Conservation (phyloP, 805 yeast species). For the Wickerhamiella allomyrinae region DNA sequence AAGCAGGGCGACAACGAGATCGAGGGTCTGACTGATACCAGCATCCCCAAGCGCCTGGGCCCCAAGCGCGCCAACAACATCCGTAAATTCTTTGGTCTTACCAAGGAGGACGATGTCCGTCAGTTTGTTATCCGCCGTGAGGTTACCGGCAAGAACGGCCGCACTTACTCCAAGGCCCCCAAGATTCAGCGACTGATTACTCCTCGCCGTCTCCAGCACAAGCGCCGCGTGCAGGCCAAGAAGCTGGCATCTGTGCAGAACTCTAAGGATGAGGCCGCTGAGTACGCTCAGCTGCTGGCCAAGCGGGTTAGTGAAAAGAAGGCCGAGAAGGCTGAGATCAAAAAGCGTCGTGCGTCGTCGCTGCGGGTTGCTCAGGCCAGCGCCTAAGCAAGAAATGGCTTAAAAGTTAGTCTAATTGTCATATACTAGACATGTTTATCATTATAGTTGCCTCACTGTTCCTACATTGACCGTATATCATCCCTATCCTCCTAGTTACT, state of each 20-base stretch:
- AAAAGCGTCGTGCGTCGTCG: conserved; percentile 99
- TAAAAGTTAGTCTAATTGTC: conserved; percentile 1
- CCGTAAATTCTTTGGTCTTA: conserved; percentile 97
- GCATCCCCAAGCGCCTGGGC: conserved; percentile 98
- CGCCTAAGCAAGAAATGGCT: conserved; percentile 1
- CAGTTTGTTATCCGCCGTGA: conserved; percentile 96
- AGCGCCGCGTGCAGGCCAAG: conserved; percentile 88
- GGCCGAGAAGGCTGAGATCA: conserved; percentile 96
- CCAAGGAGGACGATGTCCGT: conserved; percentile 87
- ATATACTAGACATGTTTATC: conserved; percentile 3
- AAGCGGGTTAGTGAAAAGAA: conserved; percentile 96
- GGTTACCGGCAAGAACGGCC: conserved; percentile 85
- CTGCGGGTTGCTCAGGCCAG: conserved; percentile 33
- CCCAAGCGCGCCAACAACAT: conserved; percentile 99
- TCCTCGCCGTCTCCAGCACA: conserved; percentile 98
- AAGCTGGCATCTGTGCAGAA: conserved; percentile 95
- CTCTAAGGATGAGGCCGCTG: conserved; percentile 99
- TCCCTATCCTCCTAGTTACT: too few species aligned
- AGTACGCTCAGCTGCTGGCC: conserved; percentile 97
- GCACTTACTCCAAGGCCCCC: conserved; percentile 99
- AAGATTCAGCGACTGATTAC: conserved; percentile 99
- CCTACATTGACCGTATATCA: too few species aligned
- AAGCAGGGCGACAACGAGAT: conserved; percentile 96
- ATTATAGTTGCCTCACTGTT: background rate
- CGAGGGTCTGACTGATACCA: conserved; percentile 87